Percentiles rank a stretch among this genome's conserved stretches.
Evolutionary conservation across 2,329 filamentous ascomycete genomes (phyloP).

Genomic region (Ascochyta lentis): DNA sequence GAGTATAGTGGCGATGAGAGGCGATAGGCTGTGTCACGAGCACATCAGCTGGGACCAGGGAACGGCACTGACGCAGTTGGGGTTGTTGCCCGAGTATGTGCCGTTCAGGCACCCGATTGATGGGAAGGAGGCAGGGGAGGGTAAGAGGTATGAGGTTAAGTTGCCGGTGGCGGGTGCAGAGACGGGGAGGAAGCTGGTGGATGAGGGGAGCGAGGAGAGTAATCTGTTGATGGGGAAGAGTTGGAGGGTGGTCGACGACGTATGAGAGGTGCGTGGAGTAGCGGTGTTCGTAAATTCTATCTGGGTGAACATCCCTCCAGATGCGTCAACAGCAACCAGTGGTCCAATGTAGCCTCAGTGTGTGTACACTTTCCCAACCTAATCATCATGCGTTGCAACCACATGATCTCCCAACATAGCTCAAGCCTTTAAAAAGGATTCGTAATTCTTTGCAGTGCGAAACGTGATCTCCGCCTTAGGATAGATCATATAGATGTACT

Average conservation of each 20-base stretch:
- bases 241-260: slow-evolving; percentile 41
- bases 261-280: slow-evolving; percentile 8
- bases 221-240: slow-evolving; percentile 63
- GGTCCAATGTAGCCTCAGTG: no score
- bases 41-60: slow-evolving; percentile 76
- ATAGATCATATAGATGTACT: no score
- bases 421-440: no score
- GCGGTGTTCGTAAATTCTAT: not conserved
- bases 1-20: slow-evolving; percentile 70
- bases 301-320: not conserved
- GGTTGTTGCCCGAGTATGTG: slow-evolving; percentile 69
- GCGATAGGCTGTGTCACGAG: slow-evolving; percentile 72
- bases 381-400: no score
- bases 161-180: slow-evolving; percentile 68
- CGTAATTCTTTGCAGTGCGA: no score
- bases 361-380: no score
- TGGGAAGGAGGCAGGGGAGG: slow-evolving; percentile 42
- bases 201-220: slow-evolving; percentile 57
- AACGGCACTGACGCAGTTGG: slow-evolving; percentile 67
- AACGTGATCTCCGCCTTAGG: no score
- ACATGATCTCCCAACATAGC: no score
- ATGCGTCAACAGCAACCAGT: no score
- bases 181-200: slow-evolving; percentile 58
- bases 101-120: slow-evolving; percentile 59
- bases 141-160: slow-evolving; percentile 62